A percentile compares a stretch with the other conserved stretches of the same genome.
Conservation (phyloP, 371 early-diverging fungal species). For the Globomyces sp. region DNA sequence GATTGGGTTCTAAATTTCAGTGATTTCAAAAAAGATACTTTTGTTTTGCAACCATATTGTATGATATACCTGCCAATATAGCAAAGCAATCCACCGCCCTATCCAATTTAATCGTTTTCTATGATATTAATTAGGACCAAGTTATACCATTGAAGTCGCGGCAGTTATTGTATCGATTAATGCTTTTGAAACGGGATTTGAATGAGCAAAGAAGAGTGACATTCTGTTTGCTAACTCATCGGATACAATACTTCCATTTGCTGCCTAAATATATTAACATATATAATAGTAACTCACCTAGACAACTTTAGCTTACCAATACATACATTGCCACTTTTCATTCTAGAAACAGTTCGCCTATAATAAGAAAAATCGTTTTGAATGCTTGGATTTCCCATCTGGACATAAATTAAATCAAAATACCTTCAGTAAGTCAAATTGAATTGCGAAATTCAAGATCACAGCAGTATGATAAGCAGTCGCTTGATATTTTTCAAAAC, state of each 20-base stretch:
- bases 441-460: conserved; percentile 79
- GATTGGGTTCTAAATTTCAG: conserved; percentile 4
- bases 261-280: not conserved
- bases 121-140: not conserved
- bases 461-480: conserved; percentile 76
- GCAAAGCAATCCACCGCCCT: conserved; percentile 54
- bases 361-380: conserved; percentile 97
- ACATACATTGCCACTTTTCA: conserved; percentile 57
- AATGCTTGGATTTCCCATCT: conserved; percentile 88
- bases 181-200: conserved; percentile 86
- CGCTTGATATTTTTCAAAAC: conserved; percentile 72
- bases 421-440: conserved; percentile 39
- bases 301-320: not conserved
- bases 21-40: conserved; percentile 19
- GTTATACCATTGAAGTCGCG: conserved; percentile 40
- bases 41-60: conserved; percentile 61
- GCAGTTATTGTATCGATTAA: conserved; percentile 72
- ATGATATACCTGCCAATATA: conserved; percentile 66
- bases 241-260: conserved; percentile 51
- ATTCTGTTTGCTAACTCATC: conserved; percentile 89
- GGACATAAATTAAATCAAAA: conserved; percentile 14
- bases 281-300: not conserved
- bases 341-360: conserved; percentile 81
- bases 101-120: not conserved
- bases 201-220: conserved; percentile 92